Percentiles rank a stretch among this genome's conserved stretches.
Conservation (phyloP, 176 grass and related monocot species). For the Musa beccarii region DNA sequence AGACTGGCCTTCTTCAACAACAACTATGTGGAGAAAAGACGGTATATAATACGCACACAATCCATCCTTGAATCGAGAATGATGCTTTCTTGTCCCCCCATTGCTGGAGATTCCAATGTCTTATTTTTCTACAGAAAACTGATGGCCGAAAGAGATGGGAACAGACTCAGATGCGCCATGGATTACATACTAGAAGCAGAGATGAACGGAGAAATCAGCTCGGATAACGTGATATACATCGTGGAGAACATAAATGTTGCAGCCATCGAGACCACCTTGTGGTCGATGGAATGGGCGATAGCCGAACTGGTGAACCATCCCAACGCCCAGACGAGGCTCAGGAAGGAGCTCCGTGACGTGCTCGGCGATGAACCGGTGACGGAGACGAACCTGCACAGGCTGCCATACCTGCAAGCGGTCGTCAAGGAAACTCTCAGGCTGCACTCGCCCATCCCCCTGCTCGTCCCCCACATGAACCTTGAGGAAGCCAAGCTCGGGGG, state of each 20-base stretch:
- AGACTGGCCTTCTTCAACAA: constrained; percentile 12
- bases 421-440: not conserved
- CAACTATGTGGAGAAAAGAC: constrained; percentile 13
- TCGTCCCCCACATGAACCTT: constrained; percentile 1
- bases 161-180: not conserved
- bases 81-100: no score
- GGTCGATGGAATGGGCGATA: not conserved
- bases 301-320: not conserved
- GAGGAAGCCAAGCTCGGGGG: not conserved
- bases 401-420: not conserved
- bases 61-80: not conserved
- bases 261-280: not conserved
- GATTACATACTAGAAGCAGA: constrained; percentile 15
- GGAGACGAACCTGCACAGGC: not conserved
- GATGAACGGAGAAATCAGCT: constrained; percentile 10
- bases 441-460: not conserved
- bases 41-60: not conserved
- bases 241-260: constrained; percentile 20
- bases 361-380: not conserved
- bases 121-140: constrained; percentile 1
- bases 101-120: not conserved
- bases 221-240: constrained; percentile 12
- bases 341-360: not conserved
- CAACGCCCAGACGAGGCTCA: not conserved
- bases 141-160: not conserved